Base-by-base conservation (phyloP, 352 stramenopile species). In the Phytophthora agathidicida region DNA sequence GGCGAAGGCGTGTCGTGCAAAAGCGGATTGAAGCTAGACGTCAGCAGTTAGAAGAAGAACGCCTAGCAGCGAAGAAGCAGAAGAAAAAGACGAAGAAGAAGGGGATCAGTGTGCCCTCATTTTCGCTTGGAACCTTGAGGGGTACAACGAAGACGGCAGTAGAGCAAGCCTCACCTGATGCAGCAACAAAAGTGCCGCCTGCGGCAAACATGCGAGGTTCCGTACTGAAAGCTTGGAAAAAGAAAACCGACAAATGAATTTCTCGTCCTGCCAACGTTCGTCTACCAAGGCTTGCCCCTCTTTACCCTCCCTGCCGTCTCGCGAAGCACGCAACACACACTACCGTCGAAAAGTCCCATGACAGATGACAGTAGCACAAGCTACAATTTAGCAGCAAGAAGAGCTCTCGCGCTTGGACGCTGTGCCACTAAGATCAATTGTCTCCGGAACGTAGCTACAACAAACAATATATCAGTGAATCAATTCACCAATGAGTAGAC, bases 351-450 rank as follows among this genome's bases (percentile, higher is more conserved):
- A 17, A 3, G 13, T 19, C 28, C 37, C 44, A 60, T 42, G 28
- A 54, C 44, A 17, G 43, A 28, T 22, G 37, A 23, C 16, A 22
- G 46, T 16, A 54, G 35, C 46, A 53, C 30, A 48, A 30, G 24
- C 30, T 31, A 32, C 16, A 38, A 1, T 51, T 80, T 77, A 94
- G 72, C 86, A 94, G 74, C 84, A 94, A 23, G 71, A 74, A 53
- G 59, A 83, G 68, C 68, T 88, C 48, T 91, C 74, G 11, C 60
- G 84, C 61, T 92, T 92, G 44, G 73, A 49, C n/a, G 80, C 59
- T 20, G 83, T 75, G 42, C 86, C 75, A 59, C 83, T 94, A 50
- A 94, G 58, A 61, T 94, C 86, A 41, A 94, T 94, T 47, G 86
- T 94, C 66, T 92, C 86, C 2, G 86, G 86, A 37, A 94, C 83